Base-by-base conservation (phyloP, 2,329 filamentous ascomycete genomes). In the Phyllosticta paracitricarpa region DNA sequence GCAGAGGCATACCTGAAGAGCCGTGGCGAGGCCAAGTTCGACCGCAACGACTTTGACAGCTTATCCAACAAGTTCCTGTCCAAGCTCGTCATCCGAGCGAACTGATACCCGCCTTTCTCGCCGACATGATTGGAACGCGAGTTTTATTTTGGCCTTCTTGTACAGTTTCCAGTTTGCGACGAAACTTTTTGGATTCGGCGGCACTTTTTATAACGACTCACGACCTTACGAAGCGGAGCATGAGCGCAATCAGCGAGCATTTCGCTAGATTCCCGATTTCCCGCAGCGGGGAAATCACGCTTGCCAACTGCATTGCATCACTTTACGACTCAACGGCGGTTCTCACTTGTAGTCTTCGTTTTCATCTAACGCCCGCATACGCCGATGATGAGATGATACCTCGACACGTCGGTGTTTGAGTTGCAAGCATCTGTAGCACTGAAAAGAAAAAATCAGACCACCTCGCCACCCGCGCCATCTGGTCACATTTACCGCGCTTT, bases 41-140 rank as follows among this genome's bases (percentile, higher is more conserved):
- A 96, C 78, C 86, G 89, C 68, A 84, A 88, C 69, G 90, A 97
- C 79, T 97, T 97, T 72, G 93, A 97, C 79, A 94, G 87, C 64
- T 78, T 97, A 72, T 96, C 92, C 59, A 97, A 96, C 81, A 97
- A 97, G 81, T 97, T 97, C 80, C 79, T 97, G 68, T 95, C 92
- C 48, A 95, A 95, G 78, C 84, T 97, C 71, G 92, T 97, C 73
- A 96, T 97, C 75, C 91, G 93, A 69, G 89, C 93, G 70, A 96
- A 95, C 79, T 96, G 55, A 61, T 33, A 59, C 58, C 51, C 24
- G 30, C 58, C 19, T 22, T 59, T 30, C 52, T 3, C 54, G 54
- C 22, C 30, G 48, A 35, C 24, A n/a, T 22, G 33, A 59, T 30
- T 22, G 53, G 57, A 54, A 40, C 54, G 58, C 54, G 52, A 48